Evolutionary conservation across 1,284 basidiomycete genomes (phyloP), one percentile per base, ranked within the genome.

Genomic region (Porogramme epimiltina): DNA sequence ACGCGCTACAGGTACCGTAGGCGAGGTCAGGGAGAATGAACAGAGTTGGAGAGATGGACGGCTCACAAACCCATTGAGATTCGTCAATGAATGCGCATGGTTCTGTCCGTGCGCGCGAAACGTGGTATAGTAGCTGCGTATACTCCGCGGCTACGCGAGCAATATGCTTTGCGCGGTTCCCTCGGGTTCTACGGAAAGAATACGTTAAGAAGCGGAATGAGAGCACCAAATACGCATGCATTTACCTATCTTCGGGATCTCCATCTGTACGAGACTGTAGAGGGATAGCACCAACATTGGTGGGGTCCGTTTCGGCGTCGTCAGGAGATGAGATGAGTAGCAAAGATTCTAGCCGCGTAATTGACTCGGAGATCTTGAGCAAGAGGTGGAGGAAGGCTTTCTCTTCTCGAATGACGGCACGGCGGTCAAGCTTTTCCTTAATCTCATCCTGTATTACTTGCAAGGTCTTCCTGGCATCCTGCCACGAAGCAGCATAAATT

Each of bases 121-220:
- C 80, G 60, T 97, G 89, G 67, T 98, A 98, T 31, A 93, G 76
- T n/a, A 98, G 78, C 66, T 98, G 94, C 2, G 84, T 92, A 66
- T 95, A 97, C 69, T 97, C 95, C 11, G 86, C 78, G 11, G 94
- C 93, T 15, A 95, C 89, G 44, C 95, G 84, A 15, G 84, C 81
- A 3, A 98, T 78, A 63, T 93, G 87, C 68, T 97, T 97, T 3
- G 89, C 87, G 25, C 81, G 81, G 58, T 83, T 88, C 3, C 78
- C 81, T 47, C 79, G 79, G 26, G 76, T 69, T 61, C 87, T 88
- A 47, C 19, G 37, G 9, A 16, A 33, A 19, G 19, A 5, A n/a
- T 4, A 36, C 45, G 41, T 40, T 16, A 45, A 19, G 23, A 13
- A 22, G 20, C 3, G 28, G 24, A 2, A 9, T 5, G 3, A 19